Evolutionary conservation across 768 basidiomycete genomes (phyloP).

Genomic region (Suillus fuscotomentosus): DNA sequence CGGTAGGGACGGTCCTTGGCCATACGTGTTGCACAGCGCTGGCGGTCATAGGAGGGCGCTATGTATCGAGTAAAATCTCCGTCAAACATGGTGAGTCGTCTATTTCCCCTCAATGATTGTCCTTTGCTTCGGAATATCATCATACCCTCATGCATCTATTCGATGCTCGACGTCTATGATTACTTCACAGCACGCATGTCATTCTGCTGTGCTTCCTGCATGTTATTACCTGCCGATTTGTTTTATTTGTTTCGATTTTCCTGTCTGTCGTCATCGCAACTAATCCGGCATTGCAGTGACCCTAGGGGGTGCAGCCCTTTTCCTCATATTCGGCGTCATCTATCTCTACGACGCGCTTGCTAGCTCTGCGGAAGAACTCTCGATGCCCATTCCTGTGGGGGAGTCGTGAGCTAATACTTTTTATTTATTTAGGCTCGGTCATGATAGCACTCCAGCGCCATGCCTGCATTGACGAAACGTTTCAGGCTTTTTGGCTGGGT

Average conservation of each 20-base stretch:
- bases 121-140: slow-evolving; percentile 48
- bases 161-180: slow-evolving; percentile 61
- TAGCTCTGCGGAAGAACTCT: slow-evolving; percentile 17
- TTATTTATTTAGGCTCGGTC: background rate
- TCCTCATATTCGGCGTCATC: slow-evolving; percentile 80
- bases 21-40: slow-evolving; percentile 82
- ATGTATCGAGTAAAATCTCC: slow-evolving; percentile 90
- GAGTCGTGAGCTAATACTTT: background rate
- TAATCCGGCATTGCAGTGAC: slow-evolving; percentile 56
- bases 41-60: slow-evolving; percentile 92
- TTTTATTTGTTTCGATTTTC: slow-evolving; percentile 62
- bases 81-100: slow-evolving; percentile 49
- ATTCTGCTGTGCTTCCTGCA: slow-evolving; percentile 60
- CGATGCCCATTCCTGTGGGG: slow-evolving; percentile 11
- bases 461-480: background rate
- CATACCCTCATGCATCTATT: slow-evolving; percentile 55
- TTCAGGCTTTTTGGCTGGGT: background rate
- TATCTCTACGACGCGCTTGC: slow-evolving; percentile 69
- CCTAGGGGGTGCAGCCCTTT: slow-evolving; percentile 76
- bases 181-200: slow-evolving; percentile 75
- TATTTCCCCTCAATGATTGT: background rate
- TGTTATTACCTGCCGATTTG: slow-evolving; percentile 46
- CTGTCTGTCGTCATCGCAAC: slow-evolving; percentile 48
- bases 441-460: background rate
- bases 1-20: slow-evolving; percentile 86